A percentile compares a stretch with the other conserved stretches of the same genome.
These are phyloP conservation scores for Phytophthora kernoviae DNA, from an alignment of 352 stramenopile genomes.

Conservation along the genomic window DNA sequence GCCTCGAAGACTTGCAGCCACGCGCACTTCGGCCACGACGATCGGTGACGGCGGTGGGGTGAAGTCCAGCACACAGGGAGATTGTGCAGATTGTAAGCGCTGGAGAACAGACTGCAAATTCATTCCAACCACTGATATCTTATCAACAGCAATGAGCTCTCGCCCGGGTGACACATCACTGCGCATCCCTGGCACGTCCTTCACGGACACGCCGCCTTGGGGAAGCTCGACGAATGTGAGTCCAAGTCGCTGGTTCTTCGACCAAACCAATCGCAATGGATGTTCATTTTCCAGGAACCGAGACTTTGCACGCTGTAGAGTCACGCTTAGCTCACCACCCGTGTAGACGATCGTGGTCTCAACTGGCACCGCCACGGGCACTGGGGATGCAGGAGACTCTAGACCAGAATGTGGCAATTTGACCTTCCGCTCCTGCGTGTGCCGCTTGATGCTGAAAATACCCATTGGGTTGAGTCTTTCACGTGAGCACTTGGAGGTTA, in stretches of 20 bases:
- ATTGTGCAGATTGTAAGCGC: constrained; percentile 35
- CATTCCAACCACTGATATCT: constrained; percentile 35
- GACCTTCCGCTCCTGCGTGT: constrained; percentile 3
- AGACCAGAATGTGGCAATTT: constrained; percentile 10
- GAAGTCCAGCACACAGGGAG: constrained; percentile 55
- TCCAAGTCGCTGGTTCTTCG: constrained; percentile 49
- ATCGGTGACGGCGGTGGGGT: constrained; percentile 51
- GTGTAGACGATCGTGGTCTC: constrained; percentile 36
- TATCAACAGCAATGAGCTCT: constrained; percentile 51
- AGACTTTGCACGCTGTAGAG: constrained; percentile 45
- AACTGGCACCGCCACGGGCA: not conserved
- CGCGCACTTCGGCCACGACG: constrained; percentile 39
- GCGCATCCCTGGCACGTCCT: constrained; percentile 32
- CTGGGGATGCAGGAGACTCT: constrained; percentile 5
- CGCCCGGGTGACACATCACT: constrained; percentile 40
- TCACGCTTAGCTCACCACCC: constrained; percentile 42
- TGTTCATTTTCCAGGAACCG: constrained; percentile 34
- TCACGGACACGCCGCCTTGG: constrained; percentile 47
- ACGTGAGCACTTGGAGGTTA: constrained; percentile 8
- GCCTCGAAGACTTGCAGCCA: constrained; percentile 25
- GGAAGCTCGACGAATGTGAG: constrained; percentile 53
- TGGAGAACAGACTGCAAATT: constrained; percentile 45
- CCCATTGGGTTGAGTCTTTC: constrained; percentile 3
- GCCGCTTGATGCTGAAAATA: constrained; percentile 15
- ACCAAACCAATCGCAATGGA: constrained; percentile 44